Evolutionary conservation across 2,329 filamentous ascomycete species (phyloP), one percentile per base, ranked within the genome.

Genomic region (Penicillium sclerotigenum): DNA sequence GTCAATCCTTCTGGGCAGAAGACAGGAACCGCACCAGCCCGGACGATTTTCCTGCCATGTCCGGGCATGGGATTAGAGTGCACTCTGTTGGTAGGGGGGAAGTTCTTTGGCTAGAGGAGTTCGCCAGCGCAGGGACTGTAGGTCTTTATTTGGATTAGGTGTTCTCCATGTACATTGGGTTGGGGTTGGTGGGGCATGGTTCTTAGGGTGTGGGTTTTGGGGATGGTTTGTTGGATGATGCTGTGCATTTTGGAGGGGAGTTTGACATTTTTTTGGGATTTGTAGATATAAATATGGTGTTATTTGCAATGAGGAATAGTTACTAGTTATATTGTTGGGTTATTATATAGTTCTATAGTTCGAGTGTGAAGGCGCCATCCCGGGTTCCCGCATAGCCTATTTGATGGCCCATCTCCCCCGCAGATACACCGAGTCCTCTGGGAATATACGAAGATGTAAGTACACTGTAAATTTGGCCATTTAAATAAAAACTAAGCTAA

Each of bases 1-100:
- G 77, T 70, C 71, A 78, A 7, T 76, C 77, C 52, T 73, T 79
- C 59, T 75, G 46, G 8, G 74, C 73, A 10, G 68, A 73, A 73
- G 54, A 79, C 64, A 18, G 76, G 75, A 4, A 78, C 63, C 5
- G 71, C 67, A 1, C 75, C 75, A 5, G 73, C 69, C 50, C 75
- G 69, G 1, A 59, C n/a, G n/a, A n/a, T n/a, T n/a, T n/a, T 13
- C 75, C 77, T 0, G 74, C 72, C 38, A 79, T 57, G 63, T 80
- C 78, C 45, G 72, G 72, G 57, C 75, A 75, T 2, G 76, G 77
- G 26, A 77, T 67, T 10, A 72, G 64, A 11, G 63, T 52, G 29
- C 68, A 64, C 1, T 52, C 62, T 2, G 59, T 62, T 2, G 62
- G 56, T 2, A n/a, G 56, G 51, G 11, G 68, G 49, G 47, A 71